Evolutionary conservation across 345 rosid genomes (phyloP), one percentile per base, ranked within the genome.

Genomic region (Moricandia moricandioides): DNA sequence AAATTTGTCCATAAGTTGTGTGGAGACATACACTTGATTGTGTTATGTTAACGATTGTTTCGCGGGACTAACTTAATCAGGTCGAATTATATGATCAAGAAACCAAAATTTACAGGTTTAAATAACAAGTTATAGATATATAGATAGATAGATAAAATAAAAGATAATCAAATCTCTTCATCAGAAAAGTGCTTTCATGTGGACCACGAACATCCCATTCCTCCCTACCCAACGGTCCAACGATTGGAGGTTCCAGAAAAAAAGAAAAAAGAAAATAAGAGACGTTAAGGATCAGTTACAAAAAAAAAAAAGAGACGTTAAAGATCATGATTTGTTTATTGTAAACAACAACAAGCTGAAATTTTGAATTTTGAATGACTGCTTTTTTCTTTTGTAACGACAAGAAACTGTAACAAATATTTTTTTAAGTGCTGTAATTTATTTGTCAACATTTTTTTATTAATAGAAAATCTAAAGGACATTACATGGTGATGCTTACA

Each of bases 251-350:
- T 64, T 73, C 52, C 47, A 40, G 12, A 40, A 33, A 40, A 55
- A 73, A 54, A 51, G 3, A 73, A 54, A 51, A 8, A 14, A n/a
- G n/a, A n/a, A n/a, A n/a, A n/a, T n/a, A n/a, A n/a, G n/a, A n/a
- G n/a, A n/a, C n/a, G n/a, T n/a, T n/a, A n/a, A n/a, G n/a, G n/a
- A n/a, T n/a, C n/a, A n/a, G n/a, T n/a, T n/a, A n/a, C n/a, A n/a
- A n/a, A n/a, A n/a, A n/a, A 63, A 14, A 63, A n/a, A 63, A 14
- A 63, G 51, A 72, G 62, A 63, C 70, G 76, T 72, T 72, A 4
- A 35, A 54, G 54, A 14, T 52, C 39, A 63, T 52, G 43, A 64
- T 62, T 58, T 62, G 35, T 72, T 72, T 62, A 62, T 51, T 3
- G 29, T 4, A 40, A 18, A 18, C 34, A 37, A 37, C 9, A 58